Base-by-base conservation (phyloP, 768 basidiomycete genomes). In the Melanogaster broomeanus region DNA sequence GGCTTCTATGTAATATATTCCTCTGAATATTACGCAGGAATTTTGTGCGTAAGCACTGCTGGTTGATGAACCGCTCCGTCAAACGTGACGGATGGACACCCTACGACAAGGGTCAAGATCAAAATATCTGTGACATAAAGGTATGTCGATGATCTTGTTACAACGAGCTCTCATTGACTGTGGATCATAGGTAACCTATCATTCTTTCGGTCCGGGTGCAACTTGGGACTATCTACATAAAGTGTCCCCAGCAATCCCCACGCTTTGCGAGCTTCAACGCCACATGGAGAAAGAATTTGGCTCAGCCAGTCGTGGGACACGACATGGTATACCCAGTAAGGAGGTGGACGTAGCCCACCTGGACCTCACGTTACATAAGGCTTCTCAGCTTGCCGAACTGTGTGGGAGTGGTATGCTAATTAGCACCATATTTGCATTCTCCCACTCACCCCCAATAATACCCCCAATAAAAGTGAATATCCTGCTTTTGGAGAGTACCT, bases 81-180 rank as follows among this genome's bases (percentile, higher is more conserved):
- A 46, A 42, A 25, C 35, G 15, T 19, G 24, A 49, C 11, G 47
- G 24, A 2, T 53, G 37, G 21, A 30, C 27, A 2, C 45, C 52
- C 0, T 19, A 40, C 4, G 52, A 53, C 31, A 35, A 24, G 38
- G 52, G 28, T 28, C 28, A 28, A 28, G 28, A 28, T 7, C 28
- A 48, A 16, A 52, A 52, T 39, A 47, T 52, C 19, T 25, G 34
- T 8, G 52, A 53, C 31, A 53, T 53, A 3, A 53, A 48, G 37
- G 52, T 19, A 37, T 37, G 18, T 16, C 6, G 18, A 15, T 48
- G 21, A 12, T 28, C 39, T 30, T 16, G 15, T n/a, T 33, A 39
- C 18, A 7, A 28, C 33, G 18, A 30, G 41, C 16, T n/a, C 30
- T 28, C 16, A 4, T 35, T 52, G 45, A n/a, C 43, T 12, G 25